Conservation (phyloP, 495 filamentous ascomycete species). For the Tuber calosporum region DNA sequence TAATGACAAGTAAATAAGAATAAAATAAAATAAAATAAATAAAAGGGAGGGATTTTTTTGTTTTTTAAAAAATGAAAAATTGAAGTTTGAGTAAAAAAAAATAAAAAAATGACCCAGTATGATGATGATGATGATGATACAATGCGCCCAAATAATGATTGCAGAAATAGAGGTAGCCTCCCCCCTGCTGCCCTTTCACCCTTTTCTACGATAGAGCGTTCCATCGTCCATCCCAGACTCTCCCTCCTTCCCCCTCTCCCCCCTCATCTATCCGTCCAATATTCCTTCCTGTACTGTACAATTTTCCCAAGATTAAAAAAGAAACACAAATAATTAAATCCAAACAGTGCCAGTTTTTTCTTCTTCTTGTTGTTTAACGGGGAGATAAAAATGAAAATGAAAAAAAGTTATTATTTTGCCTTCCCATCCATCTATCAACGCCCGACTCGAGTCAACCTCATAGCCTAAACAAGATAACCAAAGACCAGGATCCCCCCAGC, state of each 20-base stretch:
- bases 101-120: not conserved
- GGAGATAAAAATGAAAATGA: not conserved
- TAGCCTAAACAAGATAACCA: not conserved
- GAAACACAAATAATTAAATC: not conserved
- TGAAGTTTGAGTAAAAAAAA: not conserved
- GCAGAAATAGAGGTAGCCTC: not conserved
- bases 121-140: not conserved
- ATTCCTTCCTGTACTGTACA: not conserved
- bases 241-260: too few species aligned
- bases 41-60: too few species aligned
- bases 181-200: not conserved
- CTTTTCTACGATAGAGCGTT: not conserved
- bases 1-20: too few species aligned
- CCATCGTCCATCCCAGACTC: not conserved
- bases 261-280: not conserved
- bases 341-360: not conserved
- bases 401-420: not conserved
- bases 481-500: not conserved
- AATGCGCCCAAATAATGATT: not conserved
- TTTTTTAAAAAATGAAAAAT: too few species aligned
- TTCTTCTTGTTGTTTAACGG: too few species aligned
- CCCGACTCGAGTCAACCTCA: not conserved
- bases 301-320: not conserved
- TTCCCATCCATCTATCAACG: not conserved
- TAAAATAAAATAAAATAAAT: too few species aligned